A percentile compares a stretch with the other conserved stretches of the same genome.
Conservation (phyloP, 495 filamentous ascomycete species). For the Penicillium coprophilum region DNA sequence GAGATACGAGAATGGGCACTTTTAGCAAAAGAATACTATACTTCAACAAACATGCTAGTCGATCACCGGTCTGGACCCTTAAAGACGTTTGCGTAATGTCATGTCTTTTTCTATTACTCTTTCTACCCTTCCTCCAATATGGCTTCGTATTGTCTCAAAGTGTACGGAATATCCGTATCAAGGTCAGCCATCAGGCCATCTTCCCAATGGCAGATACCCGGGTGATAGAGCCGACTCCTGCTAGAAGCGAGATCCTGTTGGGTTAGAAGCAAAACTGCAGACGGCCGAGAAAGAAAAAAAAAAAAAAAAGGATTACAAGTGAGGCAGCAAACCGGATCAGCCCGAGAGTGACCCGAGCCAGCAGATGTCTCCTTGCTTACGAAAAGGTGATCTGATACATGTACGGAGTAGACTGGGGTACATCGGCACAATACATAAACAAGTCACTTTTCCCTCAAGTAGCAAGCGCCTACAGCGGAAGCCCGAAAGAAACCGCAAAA, state of each 20-base stretch:
- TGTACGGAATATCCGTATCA: background rate
- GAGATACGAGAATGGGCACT: conserved; percentile 12
- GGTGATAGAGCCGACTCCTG: conserved; percentile 4
- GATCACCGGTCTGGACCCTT: conserved; percentile 16
- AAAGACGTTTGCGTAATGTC: background rate
- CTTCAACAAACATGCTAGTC: conserved; percentile 5
- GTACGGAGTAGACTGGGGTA: conserved; percentile 9
- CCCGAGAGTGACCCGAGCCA: conserved; percentile 25
- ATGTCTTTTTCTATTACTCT: background rate
- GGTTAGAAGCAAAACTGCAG: conserved; percentile 10
- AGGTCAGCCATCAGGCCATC: background rate
- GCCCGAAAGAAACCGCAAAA: conserved; percentile 1
- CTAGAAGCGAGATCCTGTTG: conserved; percentile 9
- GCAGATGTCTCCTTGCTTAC: conserved; percentile 9
- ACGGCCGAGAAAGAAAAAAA: conserved; percentile 1
- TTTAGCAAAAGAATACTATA: conserved; percentile 14
- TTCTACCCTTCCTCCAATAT: background rate
- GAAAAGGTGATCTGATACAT: conserved; percentile 7
- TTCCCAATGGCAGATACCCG: conserved; percentile 2
- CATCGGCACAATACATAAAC: conserved; percentile 7
- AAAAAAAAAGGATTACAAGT: conserved; percentile 27
- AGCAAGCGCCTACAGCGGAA: conserved; percentile 19
- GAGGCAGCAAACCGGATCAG: conserved; percentile 51
- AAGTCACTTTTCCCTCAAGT: conserved; percentile 4
- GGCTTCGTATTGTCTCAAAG: background rate